Evolutionary conservation across 2,329 filamentous ascomycete genomes (phyloP), one percentile per base, ranked within the genome.

Genomic region (Aspergillus fischeri): DNA sequence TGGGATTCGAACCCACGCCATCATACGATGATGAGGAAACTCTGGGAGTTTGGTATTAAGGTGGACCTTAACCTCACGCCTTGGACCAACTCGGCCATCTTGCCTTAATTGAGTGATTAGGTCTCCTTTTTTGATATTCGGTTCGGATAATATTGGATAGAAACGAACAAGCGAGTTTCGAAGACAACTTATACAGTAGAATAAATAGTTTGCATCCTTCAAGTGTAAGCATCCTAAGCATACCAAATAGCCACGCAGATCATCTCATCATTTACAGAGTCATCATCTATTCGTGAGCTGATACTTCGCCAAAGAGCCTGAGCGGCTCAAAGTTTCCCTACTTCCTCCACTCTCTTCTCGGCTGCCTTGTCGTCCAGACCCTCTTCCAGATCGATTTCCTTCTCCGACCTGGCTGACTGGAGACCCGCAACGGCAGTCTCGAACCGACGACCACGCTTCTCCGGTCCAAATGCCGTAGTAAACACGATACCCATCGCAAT

Each of bases 371-470:
- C 25, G 24, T 58, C 59, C 3, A 53, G 17, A 10, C 60, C 66
- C 7, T 57, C 53, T 42, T 70, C 68, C 25, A 68, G 21, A 32
- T 68, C 66, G 21, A 58, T 55, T 11, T 17, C 51, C 51, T 70
- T 69, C 8, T 51, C 20, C 11, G 52, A 21, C 3, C 27, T 20
- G 10, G 47, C 17, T 24, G 65, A 54, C n/a, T 69, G 61, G 45
- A 69, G 59, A 20, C 64, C 83, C 38, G 81, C 79, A 4, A 76
- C 75, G 4, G 80, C 83, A 55, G 81, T 77, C 69, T 90, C 88
- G 64, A 93, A 92, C 56, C 82, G 78, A 20, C 87, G 79, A 1
- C 89, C 90, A 49, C 86, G 81, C 75, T 86, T 88, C 81, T 92
- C 90, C 0, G 88, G 89, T 0, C 90, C 90, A 54, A 92, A 68